phyloP scores from a whole-genome alignment of 140 eudicot genomes.

The Senecio squalidus region DNA sequence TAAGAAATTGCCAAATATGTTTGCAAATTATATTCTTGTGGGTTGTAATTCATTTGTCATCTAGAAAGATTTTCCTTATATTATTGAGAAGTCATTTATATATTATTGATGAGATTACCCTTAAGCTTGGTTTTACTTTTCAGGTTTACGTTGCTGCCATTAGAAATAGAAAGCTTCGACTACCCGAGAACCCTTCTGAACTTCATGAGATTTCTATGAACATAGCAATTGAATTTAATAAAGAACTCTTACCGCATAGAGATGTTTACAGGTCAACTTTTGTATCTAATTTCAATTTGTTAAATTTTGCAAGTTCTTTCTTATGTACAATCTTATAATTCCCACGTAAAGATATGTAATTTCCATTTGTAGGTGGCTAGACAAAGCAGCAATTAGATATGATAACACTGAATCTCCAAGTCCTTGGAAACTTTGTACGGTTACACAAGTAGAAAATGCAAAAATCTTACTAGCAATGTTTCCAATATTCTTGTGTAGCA shows the following conservation, averaged over 20 bases:
- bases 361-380: conserved; percentile 67
- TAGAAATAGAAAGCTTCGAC: conserved; percentile 45
- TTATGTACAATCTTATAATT: no score
- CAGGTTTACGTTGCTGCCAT: conserved; percentile 65
- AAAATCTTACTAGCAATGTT: conserved; percentile 55
- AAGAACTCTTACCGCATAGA: conserved; percentile 51
- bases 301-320: not conserved
- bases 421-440: conserved; percentile 82
- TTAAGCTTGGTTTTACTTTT: not conserved
- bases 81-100: no score
- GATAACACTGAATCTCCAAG: conserved; percentile 11
- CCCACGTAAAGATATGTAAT: no score
- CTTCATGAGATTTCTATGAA: conserved; percentile 47
- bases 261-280: conserved; percentile 44
- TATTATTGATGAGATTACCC: no score
- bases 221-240: conserved; percentile 34
- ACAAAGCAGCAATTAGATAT: conserved; percentile 61
- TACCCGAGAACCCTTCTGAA: conserved; percentile 41
- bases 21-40: no score
- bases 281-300: not conserved
- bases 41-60: no score
- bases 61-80: no score
- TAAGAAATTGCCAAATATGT: no score
- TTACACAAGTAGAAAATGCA: conserved; percentile 83
- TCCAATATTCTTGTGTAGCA: conserved; percentile 58